phyloP scores from a whole-genome alignment of 2,329 filamentous ascomycete genomes.

The Aspergillus aculeatus region DNA sequence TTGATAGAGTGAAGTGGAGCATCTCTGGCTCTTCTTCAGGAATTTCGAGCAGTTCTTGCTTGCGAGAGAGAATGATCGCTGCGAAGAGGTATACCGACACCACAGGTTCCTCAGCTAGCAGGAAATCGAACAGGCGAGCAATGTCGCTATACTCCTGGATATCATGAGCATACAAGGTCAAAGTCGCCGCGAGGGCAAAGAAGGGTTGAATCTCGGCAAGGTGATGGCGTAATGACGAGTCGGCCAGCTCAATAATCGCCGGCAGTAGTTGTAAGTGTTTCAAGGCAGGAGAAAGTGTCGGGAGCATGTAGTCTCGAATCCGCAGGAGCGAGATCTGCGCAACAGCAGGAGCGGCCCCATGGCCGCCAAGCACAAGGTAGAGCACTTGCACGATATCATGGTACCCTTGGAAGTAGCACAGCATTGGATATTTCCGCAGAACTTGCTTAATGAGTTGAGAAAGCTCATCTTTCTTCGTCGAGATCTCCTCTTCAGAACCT shows the following conservation, averaged over 20 bases:
- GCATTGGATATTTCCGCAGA: conserved; percentile 74
- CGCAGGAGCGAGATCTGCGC: conserved; percentile 82
- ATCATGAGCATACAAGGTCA: conserved; percentile 96
- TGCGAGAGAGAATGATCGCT: conserved; percentile 77
- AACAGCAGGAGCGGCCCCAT: conserved; percentile 62
- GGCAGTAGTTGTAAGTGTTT: conserved; percentile 85
- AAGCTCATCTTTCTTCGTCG: conserved; percentile 70
- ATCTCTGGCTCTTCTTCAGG: conserved; percentile 83
- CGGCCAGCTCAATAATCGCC: conserved; percentile 70
- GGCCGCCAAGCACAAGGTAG: conserved; percentile 73
- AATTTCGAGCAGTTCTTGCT: conserved; percentile 82
- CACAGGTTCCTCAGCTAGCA: conserved; percentile 82
- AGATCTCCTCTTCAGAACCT: conserved; percentile 70
- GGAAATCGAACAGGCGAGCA: conserved; percentile 84
- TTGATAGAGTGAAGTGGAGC: conserved; percentile 82
- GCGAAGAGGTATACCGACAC: conserved; percentile 91
- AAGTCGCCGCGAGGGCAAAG: conserved; percentile 87
- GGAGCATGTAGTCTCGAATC: conserved; percentile 97
- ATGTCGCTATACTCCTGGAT: conserved; percentile 88
- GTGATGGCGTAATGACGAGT: conserved; percentile 70
- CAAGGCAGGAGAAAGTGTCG: conserved; percentile 75
- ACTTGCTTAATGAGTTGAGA: conserved; percentile 77
- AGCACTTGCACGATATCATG: conserved; percentile 98
- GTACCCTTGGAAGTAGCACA: conserved; percentile 97
- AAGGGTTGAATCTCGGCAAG: conserved; percentile 79